Evolutionary conservation across 176 grass and related monocot species (phyloP).

Genomic region (Puccinellia tenuiflora): DNA sequence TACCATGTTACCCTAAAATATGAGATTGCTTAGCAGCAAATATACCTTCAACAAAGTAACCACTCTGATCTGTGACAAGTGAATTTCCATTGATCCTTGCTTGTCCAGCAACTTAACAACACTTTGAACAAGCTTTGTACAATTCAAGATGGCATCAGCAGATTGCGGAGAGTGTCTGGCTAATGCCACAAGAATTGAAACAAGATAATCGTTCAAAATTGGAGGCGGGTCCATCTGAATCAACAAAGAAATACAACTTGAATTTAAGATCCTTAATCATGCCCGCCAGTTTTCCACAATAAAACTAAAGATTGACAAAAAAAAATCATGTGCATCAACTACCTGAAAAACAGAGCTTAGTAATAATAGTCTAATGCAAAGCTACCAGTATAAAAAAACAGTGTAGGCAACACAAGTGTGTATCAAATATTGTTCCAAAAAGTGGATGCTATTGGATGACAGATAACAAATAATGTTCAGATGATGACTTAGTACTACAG

Average conservation of each 20-base stretch:
- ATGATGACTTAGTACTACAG: neutral
- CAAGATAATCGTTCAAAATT: conserved; percentile 74
- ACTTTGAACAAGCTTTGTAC: conserved; percentile 59
- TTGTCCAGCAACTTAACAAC: conserved; percentile 65
- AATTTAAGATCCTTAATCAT: conserved; percentile 29
- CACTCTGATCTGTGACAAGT: conserved; percentile 57
- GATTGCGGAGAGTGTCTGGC: conserved; percentile 88
- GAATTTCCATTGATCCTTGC: conserved; percentile 47
- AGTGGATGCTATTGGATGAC: neutral
- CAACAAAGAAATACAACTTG: conserved; percentile 21
- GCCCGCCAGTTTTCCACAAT: neutral
- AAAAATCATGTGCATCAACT: neutral
- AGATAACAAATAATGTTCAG: neutral
- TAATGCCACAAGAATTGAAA: conserved; percentile 78
- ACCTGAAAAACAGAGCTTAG: neutral
- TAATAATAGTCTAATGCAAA: neutral
- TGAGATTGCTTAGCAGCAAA: neutral
- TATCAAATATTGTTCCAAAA: neutral
- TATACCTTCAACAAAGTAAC: conserved; percentile 77
- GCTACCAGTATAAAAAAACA: neutral
- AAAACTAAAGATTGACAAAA: conserved; percentile 16
- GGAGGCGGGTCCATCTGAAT: conserved; percentile 73
- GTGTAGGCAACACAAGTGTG: neutral
- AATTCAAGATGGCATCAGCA: conserved; percentile 77
- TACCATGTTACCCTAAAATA: conserved; percentile 1